phyloP scores from a whole-genome alignment of 2,329 filamentous ascomycete species.

The Hortaea werneckii region DNA sequence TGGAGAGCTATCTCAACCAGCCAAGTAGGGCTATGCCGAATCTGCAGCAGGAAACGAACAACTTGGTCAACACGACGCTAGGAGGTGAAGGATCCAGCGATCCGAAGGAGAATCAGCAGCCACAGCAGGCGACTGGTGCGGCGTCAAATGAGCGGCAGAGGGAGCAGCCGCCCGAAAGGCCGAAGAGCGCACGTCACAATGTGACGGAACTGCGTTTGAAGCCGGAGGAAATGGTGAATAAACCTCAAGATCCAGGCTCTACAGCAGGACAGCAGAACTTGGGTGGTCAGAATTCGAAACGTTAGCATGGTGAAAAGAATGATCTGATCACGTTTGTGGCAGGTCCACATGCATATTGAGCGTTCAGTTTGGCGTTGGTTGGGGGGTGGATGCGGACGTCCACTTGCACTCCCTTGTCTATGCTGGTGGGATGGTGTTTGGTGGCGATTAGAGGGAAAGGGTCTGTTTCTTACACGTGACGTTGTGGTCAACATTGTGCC shows the following conservation, averaged over 20 bases:
- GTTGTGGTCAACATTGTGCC: no score
- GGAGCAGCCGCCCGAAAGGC: conserved; percentile 5
- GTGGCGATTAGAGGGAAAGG: no score
- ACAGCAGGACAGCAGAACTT: no score
- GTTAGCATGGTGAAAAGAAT: no score
- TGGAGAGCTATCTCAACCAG: conserved; percentile 56
- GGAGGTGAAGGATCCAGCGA: conserved; percentile 6
- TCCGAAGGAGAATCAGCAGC: conserved; percentile 2
- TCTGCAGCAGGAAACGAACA: conserved; percentile 36
- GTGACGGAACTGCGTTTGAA: conserved; percentile 18
- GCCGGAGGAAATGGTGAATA: conserved; percentile 20
- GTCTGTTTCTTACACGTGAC: no score
- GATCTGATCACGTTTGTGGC: no score
- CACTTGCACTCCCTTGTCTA: no score
- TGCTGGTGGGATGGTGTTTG: no score
- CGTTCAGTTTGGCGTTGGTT: neutral
- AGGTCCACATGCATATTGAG: neutral
- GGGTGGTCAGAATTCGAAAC: no score
- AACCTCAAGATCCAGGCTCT: conserved; percentile 2
- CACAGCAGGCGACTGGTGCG: neutral
- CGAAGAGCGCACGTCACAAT: conserved; percentile 8
- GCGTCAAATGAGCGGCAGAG: neutral
- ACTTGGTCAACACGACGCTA: conserved; percentile 30
- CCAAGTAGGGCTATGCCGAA: conserved; percentile 34
- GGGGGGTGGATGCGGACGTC: no score